Conservation (phyloP, 352 stramenopile species). For the Phytophthora pinifolia region DNA sequence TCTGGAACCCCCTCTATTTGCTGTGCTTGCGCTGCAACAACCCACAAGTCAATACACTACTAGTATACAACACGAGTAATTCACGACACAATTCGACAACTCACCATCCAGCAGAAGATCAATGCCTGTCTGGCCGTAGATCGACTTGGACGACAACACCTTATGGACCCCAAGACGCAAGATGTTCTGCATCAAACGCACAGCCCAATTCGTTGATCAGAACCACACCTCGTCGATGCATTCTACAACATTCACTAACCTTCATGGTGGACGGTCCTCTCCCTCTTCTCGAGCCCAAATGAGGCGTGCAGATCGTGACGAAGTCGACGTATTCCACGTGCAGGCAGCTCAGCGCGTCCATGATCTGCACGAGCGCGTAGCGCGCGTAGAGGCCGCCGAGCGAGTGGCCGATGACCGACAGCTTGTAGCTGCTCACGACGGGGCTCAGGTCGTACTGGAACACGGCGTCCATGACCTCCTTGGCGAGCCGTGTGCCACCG, state of each 20-base stretch:
- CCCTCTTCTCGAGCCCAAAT: conserved; percentile 71
- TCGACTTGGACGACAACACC: conserved; percentile 53
- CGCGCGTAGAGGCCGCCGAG: conserved; percentile 76
- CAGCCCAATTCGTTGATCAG: conserved; percentile 5
- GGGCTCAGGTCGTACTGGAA: conserved; percentile 65
- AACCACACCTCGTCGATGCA: conserved; percentile 5
- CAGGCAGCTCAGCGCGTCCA: conserved; percentile 52
- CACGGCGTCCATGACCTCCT: conserved; percentile 60
- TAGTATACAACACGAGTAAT: conserved; percentile 3
- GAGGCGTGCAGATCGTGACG: conserved; percentile 77
- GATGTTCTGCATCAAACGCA: conserved; percentile 47
- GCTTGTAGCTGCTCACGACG: conserved; percentile 50
- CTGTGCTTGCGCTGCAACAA: conserved; percentile 21
- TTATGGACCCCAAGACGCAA: conserved; percentile 72
- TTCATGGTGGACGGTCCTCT: conserved; percentile 64
- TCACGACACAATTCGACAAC: conserved; percentile 5
- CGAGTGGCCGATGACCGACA: conserved; percentile 75
- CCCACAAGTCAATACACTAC: conserved; percentile 5
- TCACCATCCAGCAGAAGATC: conserved; percentile 65
- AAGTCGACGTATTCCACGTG: conserved; percentile 76
- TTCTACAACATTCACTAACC: conserved; percentile 28
- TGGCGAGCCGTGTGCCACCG: conserved; percentile 59
- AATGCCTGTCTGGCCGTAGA: conserved; percentile 77
- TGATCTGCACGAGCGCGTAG: conserved; percentile 64
- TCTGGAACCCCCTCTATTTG: conserved; percentile 17